phyloP scores from a whole-genome alignment of 2,329 filamentous ascomycete species.

The Diaporthe sp. region DNA sequence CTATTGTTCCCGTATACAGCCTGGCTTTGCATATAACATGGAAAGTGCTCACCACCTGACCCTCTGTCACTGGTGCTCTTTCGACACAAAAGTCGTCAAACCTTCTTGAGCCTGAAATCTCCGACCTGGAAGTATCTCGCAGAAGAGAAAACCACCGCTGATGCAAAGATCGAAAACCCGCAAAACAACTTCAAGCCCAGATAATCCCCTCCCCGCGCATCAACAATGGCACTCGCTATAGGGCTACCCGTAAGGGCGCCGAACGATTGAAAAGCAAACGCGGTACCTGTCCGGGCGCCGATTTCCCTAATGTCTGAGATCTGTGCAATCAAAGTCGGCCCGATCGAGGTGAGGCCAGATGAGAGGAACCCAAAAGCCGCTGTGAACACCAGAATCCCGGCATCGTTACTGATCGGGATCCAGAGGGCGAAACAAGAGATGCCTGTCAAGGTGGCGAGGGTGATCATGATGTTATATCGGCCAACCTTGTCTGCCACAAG shows the following conservation, averaged over 20 bases:
- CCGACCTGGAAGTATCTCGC: neutral
- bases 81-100: neutral
- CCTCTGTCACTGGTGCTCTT: no score
- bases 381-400: conserved; percentile 71
- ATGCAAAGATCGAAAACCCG: conserved; percentile 2
- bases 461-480: conserved; percentile 60
- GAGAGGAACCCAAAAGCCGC: conserved; percentile 77
- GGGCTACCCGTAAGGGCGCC: conserved; percentile 75
- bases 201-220: neutral
- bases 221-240: conserved; percentile 72
- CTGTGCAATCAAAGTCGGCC: conserved; percentile 74
- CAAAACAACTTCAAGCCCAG: conserved; percentile 11
- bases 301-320: conserved; percentile 77
- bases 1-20: neutral
- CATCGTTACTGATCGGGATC: conserved; percentile 60
- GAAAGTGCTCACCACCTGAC: no score
- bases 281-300: conserved; percentile 73
- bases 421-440: conserved; percentile 59
- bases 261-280: conserved; percentile 70
- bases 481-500: conserved; percentile 50
- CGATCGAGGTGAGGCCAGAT: conserved; percentile 73
- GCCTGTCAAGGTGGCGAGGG: conserved; percentile 61
- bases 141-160: neutral
- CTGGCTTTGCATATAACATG: neutral
- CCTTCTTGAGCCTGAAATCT: neutral